These are phyloP conservation scores for Amylostereum areolatum DNA, from an alignment of 1,284 basidiomycete species.

Conservation along the genomic window DNA sequence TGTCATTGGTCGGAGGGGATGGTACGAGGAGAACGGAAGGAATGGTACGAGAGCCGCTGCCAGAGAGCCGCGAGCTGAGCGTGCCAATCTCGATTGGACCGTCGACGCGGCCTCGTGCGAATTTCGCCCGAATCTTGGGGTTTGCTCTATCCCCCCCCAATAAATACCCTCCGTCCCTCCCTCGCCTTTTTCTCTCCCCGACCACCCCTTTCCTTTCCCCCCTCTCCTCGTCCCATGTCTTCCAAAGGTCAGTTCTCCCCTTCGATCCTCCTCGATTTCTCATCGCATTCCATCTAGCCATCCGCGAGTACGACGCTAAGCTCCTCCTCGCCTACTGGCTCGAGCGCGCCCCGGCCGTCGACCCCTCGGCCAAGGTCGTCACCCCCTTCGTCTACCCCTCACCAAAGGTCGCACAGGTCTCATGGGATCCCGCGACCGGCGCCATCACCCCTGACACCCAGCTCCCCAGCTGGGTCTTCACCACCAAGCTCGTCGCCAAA, in stretches of 20 bases:
- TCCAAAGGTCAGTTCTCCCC: conserved; percentile 17
- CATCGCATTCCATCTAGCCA: conserved; percentile 44
- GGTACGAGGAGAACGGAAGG: neutral
- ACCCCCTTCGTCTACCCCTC: conserved; percentile 62
- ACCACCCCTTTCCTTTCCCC: conserved; percentile 12
- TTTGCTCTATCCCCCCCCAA: conserved; percentile 2
- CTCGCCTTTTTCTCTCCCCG: neutral
- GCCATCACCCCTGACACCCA: conserved; percentile 74
- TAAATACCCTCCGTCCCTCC: conserved; percentile 8
- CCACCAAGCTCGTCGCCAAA: conserved; percentile 86
- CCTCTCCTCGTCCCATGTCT: conserved; percentile 19
- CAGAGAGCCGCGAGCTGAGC: neutral
- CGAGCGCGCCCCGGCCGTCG: conserved; percentile 70
- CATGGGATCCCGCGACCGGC: conserved; percentile 82
- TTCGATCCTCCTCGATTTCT: conserved; percentile 1
- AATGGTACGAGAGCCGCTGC: neutral
- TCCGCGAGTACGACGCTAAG: conserved; percentile 94
- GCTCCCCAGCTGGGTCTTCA: conserved; percentile 83
- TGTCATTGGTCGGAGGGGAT: neutral
- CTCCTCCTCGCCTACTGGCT: conserved; percentile 93
- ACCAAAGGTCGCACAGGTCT: conserved; percentile 75
- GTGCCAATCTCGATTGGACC: neutral
- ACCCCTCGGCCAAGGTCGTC: conserved; percentile 44
- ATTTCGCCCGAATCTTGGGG: too few species aligned
- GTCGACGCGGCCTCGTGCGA: too few species aligned